These are phyloP conservation scores for Xylaria sp. DNA, from an alignment of 2,329 filamentous ascomycete genomes.

Conservation along the genomic window DNA sequence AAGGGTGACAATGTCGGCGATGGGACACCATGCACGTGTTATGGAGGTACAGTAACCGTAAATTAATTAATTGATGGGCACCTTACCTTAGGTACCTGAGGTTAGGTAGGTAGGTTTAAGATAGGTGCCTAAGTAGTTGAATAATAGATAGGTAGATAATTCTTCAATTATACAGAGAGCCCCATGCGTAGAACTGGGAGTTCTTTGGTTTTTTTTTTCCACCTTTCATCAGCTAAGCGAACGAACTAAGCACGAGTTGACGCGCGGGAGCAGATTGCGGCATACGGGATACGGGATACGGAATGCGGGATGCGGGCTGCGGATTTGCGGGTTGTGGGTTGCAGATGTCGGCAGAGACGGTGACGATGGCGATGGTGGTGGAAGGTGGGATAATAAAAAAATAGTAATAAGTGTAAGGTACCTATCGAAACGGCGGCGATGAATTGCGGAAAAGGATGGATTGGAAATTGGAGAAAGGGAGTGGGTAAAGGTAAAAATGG, in stretches of 20 bases:
- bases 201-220: conserved; percentile 3
- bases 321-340: conserved; percentile 9
- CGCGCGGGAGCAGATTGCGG: conserved; percentile 26
- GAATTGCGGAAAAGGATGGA: conserved; percentile 5
- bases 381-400: conserved; percentile 28
- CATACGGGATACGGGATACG: conserved; percentile 15
- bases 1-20: conserved; percentile 38
- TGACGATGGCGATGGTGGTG: conserved; percentile 15
- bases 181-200: conserved; percentile 21
- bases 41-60: conserved; percentile 40
- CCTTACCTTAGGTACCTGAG: conserved; percentile 34
- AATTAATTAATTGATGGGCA: conserved; percentile 42
- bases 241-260: conserved; percentile 30
- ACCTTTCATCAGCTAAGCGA: conserved; percentile 35
- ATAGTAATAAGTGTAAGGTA: background rate
- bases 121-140: conserved; percentile 37
- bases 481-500: conserved; percentile 23
- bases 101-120: conserved; percentile 28
- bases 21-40: conserved; percentile 43
- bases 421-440: background rate
- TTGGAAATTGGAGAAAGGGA: conserved; percentile 29
- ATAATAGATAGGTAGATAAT: conserved; percentile 30
- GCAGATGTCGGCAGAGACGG: conserved; percentile 2
- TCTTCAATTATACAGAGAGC: conserved; percentile 30
- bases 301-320: conserved; percentile 17